phyloP scores from a whole-genome alignment of 139 green algal genomes.

The Asterochloris erici region DNA sequence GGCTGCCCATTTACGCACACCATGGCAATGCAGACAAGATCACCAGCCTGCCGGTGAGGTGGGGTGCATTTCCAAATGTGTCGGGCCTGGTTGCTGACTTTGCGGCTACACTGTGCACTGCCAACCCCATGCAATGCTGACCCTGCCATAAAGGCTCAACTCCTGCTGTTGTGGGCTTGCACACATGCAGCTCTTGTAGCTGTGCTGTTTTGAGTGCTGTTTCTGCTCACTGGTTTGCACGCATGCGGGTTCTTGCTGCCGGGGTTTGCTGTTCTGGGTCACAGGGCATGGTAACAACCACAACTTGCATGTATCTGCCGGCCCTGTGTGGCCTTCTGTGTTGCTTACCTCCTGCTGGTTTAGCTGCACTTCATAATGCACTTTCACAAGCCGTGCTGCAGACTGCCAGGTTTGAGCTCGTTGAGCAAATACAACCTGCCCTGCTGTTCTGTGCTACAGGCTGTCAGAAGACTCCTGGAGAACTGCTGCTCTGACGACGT shows the following conservation, averaged over 20 bases:
- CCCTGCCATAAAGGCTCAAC: not conserved
- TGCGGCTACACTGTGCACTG: not conserved
- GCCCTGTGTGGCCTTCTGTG: too few species aligned
- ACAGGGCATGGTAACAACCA: not conserved
- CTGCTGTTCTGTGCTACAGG: slow-evolving; percentile 12
- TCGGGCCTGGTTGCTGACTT: not conserved
- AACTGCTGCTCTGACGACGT: slow-evolving; percentile 2
- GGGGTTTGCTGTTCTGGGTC: too few species aligned
- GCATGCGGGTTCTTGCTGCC: too few species aligned
- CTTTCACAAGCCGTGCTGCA: not conserved
- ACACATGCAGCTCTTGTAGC: not conserved
- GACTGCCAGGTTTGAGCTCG: not conserved
- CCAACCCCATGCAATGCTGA: not conserved
- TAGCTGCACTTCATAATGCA: not conserved
- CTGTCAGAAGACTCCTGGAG: slow-evolving; percentile 23
- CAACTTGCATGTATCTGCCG: too few species aligned
- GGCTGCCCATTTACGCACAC: slow-evolving; percentile 39
- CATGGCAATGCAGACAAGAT: slow-evolving; percentile 44
- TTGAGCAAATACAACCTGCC: not conserved
- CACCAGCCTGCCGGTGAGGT: slow-evolving; percentile 22
- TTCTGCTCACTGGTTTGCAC: not conserved
- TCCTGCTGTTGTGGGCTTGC: not conserved
- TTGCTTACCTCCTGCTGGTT: not conserved
- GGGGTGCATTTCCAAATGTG: not conserved
- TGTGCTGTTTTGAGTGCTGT: not conserved